Evolutionary conservation across 2,329 filamentous ascomycete genomes (phyloP), one percentile per base, ranked within the genome.

Genomic region (Exophiala oligosperma): DNA sequence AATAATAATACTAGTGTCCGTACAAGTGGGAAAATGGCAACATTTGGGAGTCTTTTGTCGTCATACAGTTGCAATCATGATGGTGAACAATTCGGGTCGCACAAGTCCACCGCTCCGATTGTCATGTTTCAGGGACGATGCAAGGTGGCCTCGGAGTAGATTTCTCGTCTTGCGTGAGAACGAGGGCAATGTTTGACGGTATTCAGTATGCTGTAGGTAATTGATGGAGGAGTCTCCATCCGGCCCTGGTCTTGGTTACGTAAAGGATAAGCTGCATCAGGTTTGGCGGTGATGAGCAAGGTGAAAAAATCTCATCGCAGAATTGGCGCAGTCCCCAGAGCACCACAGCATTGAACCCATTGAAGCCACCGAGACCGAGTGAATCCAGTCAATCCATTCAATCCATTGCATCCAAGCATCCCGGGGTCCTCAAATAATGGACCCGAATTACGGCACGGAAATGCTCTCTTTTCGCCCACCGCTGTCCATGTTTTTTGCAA

Each of bases 161-260:
- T 47, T 26, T 24, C 44, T 28, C 14, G 44, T 8, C 14, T 48
- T 48, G 23, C 46, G 28, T 32, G 14, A 17, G 17, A 14, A n/a
- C 28, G 26, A 26, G n/a, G 46, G 46, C 46, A 29, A 12, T 48
- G 17, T 48, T 8, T 35, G 29, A 35, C 9, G 29, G 7, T 9
- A 35, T 35, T 9, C 7, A 35, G 29, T 35, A 8, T 35, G 11
- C 29, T 8, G 7, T 35, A 35, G 29, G 29, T 35, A 35, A 35
- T 35, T 29, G 46, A 28, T 26, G 46, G 46, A 28, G 17, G 52
- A 52, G 58, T 55, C 60, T 58, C 50, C 56, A 48, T 49, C 49
- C 56, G 56, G 61, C 51, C 54, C 69, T 69, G 35, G 65, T 48
- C 40, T 60, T 67, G 71, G 72, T 75, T 75, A 75, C 73, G 73